A percentile compares a stretch with the other conserved stretches of the same genome.
Evolutionary conservation across 2,329 filamentous ascomycete species (phyloP).

Genomic region (Sporothrix mexicana): DNA sequence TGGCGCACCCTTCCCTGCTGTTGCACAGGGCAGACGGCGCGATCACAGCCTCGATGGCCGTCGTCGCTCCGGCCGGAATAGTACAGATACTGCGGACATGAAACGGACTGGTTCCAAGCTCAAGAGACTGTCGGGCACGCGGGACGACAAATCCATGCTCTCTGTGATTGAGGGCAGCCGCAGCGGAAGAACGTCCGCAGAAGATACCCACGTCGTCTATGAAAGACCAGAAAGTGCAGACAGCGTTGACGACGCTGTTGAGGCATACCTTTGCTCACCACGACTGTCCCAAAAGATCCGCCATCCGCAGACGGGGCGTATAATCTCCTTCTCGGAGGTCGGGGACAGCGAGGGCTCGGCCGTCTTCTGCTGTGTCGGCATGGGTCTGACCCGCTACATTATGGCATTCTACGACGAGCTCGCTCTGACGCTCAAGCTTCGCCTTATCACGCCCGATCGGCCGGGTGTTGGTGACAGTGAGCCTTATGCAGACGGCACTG

Average conservation of each 20-base stretch:
- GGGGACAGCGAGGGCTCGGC: conserved; percentile 90
- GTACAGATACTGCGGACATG: conserved; percentile 52
- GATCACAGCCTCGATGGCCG: conserved; percentile 56
- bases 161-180: conserved; percentile 45
- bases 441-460: conserved; percentile 90
- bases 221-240: conserved; percentile 80
- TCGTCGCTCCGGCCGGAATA: conserved; percentile 56
- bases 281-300: conserved; percentile 86
- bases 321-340: conserved; percentile 96
- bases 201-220: conserved; percentile 55
- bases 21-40: conserved; percentile 65
- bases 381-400: conserved; percentile 95
- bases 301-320: conserved; percentile 82
- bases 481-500: conserved; percentile 77
- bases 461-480: conserved; percentile 94
- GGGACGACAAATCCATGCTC: conserved; percentile 45
- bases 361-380: conserved; percentile 95
- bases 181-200: conserved; percentile 36
- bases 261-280: conserved; percentile 81
- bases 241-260: conserved; percentile 86
- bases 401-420: conserved; percentile 98
- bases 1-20: conserved; percentile 71
- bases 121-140: conserved; percentile 61
- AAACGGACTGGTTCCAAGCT: conserved; percentile 65
- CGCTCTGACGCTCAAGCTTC: conserved; percentile 82